Evolutionary conservation across 192 early-diverging fungal species (phyloP).

Genomic region (Spinellus fusiger): DNA sequence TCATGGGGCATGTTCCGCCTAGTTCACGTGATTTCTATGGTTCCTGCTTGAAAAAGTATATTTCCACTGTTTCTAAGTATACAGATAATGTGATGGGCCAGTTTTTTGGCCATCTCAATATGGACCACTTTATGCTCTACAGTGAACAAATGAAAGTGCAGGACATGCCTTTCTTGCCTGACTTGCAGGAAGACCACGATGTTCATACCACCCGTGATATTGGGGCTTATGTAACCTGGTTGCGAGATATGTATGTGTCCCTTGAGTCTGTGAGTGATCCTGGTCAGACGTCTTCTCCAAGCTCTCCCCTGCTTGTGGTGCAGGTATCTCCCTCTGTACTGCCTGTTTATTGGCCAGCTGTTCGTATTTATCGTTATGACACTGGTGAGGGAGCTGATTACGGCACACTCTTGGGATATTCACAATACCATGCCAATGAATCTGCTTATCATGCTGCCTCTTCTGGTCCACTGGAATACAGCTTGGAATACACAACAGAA

Average conservation of each 20-base stretch:
- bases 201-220: constrained; percentile 9
- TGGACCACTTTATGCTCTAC: constrained; percentile 22
- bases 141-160: background rate
- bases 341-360: constrained; percentile 27
- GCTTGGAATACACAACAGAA: constrained; percentile 29
- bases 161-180: background rate
- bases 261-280: constrained; percentile 5
- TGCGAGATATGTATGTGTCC: constrained; percentile 11
- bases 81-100: constrained; percentile 13
- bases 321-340: constrained; percentile 31
- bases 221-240: constrained; percentile 11
- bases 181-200: background rate
- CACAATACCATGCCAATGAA: constrained; percentile 27
- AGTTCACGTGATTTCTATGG: constrained; percentile 9
- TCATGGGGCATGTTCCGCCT: constrained; percentile 35
- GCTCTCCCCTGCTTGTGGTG: constrained; percentile 8
- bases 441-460: constrained; percentile 12
- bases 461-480: constrained; percentile 8
- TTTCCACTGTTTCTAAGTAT: constrained; percentile 5
- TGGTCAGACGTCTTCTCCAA: background rate
- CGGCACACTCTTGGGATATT: constrained; percentile 25
- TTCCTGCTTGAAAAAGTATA: constrained; percentile 17
- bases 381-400: background rate
- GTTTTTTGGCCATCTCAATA: constrained; percentile 23
- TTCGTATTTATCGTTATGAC: constrained; percentile 29